These are phyloP conservation scores for Tetrapyrgos nigripes DNA, from an alignment of 1,284 basidiomycete genomes.

Conservation along the genomic window DNA sequence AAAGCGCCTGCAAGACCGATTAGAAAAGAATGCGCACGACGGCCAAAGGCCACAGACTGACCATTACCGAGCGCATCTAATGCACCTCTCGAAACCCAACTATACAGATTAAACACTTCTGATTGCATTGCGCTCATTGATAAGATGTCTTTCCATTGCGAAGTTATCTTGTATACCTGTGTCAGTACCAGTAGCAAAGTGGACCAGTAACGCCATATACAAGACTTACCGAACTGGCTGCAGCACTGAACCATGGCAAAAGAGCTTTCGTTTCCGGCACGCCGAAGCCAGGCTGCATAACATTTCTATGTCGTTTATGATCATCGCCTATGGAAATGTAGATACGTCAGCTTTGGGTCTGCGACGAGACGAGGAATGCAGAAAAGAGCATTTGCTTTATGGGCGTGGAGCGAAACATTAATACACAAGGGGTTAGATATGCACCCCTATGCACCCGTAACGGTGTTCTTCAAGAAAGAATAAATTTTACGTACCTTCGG, in stretches of 20 bases:
- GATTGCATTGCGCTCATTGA: not conserved
- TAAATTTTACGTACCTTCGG: not conserved
- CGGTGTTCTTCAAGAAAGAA: too few species aligned
- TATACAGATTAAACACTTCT: not conserved
- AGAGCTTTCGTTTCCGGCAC: conserved; percentile 18
- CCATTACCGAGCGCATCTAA: conserved; percentile 14
- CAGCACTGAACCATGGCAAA: conserved; percentile 15
- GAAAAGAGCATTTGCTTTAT: not conserved
- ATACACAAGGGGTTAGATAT: too few species aligned
- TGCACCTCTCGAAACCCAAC: conserved; percentile 6
- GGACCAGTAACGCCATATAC: too few species aligned
- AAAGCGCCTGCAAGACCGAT: not conserved
- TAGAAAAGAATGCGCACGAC: not conserved
- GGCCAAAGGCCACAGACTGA: not conserved
- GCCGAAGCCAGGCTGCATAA: conserved; percentile 25
- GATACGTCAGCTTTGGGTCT: too few species aligned
- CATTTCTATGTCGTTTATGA: conserved; percentile 23
- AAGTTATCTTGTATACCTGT: not conserved
- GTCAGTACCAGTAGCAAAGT: not conserved
- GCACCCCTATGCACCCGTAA: too few species aligned
- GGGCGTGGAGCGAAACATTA: not conserved
- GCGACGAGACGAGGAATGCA: too few species aligned
- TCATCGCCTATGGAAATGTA: conserved; percentile 18
- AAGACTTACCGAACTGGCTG: not conserved
- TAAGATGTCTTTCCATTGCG: conserved; percentile 10